Percentiles rank a stretch among this genome's conserved stretches.
Conservation (phyloP, 306 rosid species). For the Vachellia pachyceras region DNA sequence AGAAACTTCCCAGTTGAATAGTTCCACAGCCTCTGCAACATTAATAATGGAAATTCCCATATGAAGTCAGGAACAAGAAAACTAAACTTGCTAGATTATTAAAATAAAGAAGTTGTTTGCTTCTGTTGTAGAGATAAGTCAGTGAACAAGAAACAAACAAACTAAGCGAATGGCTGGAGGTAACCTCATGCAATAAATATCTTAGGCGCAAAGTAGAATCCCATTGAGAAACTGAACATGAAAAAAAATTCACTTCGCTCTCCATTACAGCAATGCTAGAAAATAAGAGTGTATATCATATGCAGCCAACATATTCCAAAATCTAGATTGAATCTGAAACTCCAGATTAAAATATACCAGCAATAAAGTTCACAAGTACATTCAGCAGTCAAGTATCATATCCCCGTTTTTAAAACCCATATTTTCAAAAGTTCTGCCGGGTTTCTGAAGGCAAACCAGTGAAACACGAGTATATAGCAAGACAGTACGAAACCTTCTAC, state of each 20-base stretch:
- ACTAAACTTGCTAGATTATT: not conserved
- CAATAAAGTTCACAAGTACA: constrained; percentile 1
- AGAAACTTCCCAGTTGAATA: constrained; percentile 86
- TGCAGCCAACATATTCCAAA: constrained; percentile 19
- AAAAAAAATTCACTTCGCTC: not conserved
- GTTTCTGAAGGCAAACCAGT: not conserved
- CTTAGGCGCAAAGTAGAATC: not conserved
- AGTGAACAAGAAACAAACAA: not conserved
- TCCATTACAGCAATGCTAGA: not conserved
- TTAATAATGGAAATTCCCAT: not conserved
- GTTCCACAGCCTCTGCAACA: constrained; percentile 91
- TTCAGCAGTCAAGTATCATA: not conserved
- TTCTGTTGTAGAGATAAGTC: not conserved
- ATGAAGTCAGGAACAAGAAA: not conserved
- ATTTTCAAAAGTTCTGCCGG: not conserved
- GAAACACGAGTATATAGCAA: not conserved
- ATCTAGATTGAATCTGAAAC: constrained; percentile 1
- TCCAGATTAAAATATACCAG: not conserved
- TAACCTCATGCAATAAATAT: not conserved
- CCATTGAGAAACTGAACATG: not conserved
- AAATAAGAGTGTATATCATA: not conserved
- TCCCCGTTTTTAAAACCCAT: not conserved
- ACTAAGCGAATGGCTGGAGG: not conserved
- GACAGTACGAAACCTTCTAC: not conserved
- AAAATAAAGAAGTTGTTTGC: not conserved